Conservation (phyloP, 306 rosid species). For the Castanea sativa region DNA sequence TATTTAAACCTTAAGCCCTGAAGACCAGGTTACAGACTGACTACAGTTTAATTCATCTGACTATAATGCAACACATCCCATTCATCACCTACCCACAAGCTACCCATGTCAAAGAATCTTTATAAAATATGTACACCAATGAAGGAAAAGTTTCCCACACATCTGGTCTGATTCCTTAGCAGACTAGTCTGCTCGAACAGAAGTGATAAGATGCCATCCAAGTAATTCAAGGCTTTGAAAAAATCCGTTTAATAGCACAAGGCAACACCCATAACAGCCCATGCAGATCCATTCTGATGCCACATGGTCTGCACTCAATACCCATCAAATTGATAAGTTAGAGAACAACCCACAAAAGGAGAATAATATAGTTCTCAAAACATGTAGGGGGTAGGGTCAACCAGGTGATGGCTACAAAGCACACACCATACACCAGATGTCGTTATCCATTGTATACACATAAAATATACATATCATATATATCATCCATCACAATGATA, state of each 20-base stretch:
- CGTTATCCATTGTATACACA: neutral
- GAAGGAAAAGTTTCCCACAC: too few species aligned
- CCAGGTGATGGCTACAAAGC: neutral
- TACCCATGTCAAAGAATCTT: too few species aligned
- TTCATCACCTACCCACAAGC: too few species aligned
- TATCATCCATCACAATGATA: neutral
- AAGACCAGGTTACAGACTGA: neutral
- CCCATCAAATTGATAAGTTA: neutral
- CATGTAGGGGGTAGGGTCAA: neutral
- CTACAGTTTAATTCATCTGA: neutral
- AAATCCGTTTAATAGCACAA: neutral
- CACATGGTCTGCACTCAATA: neutral
- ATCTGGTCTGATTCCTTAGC: neutral
- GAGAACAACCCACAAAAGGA: neutral
- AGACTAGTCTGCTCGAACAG: neutral
- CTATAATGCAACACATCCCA: too few species aligned
- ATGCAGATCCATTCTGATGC: neutral
- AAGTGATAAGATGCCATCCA: neutral
- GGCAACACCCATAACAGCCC: neutral
- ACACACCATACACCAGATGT: neutral
- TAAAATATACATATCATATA: neutral
- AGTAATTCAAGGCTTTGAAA: neutral
- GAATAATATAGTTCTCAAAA: neutral
- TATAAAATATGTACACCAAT: too few species aligned
- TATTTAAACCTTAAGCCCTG: neutral